Percentiles rank a stretch among this genome's conserved stretches.
Evolutionary conservation across 164 flowering plant genomes (phyloP).

Genomic region (Tetrastigma voinierianum): DNA sequence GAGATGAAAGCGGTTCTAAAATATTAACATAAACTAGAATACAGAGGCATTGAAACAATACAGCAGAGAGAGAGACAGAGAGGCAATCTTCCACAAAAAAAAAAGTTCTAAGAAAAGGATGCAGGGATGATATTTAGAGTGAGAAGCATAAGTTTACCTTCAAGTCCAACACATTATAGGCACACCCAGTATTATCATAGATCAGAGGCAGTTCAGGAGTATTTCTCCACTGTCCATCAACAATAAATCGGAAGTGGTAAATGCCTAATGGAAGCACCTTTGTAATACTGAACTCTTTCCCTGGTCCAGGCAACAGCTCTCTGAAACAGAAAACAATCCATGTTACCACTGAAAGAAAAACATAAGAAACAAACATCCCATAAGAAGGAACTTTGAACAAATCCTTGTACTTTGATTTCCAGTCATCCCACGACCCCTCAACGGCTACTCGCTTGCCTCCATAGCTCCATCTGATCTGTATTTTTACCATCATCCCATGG

Average conservation of each 20-base stretch:
- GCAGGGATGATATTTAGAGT: too few species aligned
- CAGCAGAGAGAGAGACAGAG: neutral
- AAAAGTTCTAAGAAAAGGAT: too few species aligned
- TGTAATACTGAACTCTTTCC: constrained; percentile 29
- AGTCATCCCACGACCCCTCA: constrained; percentile 87
- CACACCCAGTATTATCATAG: constrained; percentile 27
- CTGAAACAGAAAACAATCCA: constrained; percentile 20
- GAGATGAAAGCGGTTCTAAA: too few species aligned
- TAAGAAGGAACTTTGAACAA: neutral
- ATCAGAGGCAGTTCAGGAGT: constrained; percentile 33
- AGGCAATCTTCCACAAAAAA: too few species aligned
- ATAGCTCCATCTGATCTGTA: constrained; percentile 68
- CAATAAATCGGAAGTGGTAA: constrained; percentile 45
- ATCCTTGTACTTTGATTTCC: constrained; percentile 54
- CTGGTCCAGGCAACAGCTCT: constrained; percentile 29
- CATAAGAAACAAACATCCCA: neutral
- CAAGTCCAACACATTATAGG: constrained; percentile 42
- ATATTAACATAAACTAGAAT: neutral
- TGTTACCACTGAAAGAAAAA: neutral
- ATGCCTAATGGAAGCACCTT: constrained; percentile 43
- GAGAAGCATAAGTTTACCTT: constrained; percentile 24
- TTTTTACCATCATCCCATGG: constrained; percentile 45
- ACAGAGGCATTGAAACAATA: neutral
- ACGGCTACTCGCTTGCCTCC: constrained; percentile 74
- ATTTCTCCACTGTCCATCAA: constrained; percentile 33